Evolutionary conservation across 2,329 filamentous ascomycete species (phyloP), one percentile per base, ranked within the genome.

Genomic region (Dichotomopilus funicola): DNA sequence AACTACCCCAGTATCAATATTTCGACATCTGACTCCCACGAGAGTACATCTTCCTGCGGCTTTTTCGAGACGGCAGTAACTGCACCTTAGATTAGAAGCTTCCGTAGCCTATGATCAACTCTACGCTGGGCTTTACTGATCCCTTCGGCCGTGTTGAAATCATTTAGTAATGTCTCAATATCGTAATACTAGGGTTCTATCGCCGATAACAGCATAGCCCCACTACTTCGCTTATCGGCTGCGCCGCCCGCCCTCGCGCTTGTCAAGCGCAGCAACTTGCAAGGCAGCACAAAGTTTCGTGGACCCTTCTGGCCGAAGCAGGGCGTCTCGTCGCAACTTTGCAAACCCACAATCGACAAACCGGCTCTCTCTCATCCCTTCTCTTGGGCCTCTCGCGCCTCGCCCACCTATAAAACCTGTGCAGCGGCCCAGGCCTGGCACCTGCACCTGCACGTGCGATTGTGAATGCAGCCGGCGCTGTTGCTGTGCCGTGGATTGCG

Each of bases 381-480:
- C 19, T 27, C 19, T 27, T 27, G 2, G 19, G 19, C 19, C 19
- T 27, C 19, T 27, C 19, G 19, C 19, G 19, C 19, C 19, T 27
- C 19, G 19, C 19, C 19, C 19, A 19, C 47, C 44, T 42, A 45
- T 33, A 49, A 51, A 36, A n/a, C 44, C 19, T 42, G 48, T 46
- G 38, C 49, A 45, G 47, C 38, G 54, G 49, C 37, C 58, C 35
- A 27, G 19, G 19, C 19, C 19, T 27, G 19, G 48, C 37, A 49
- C 51, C 44, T 41, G 41, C 49, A 41, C 50, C 51, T 53, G 40
- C 13, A 13, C 40, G 13, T 27, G 45, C 48, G 44, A 47, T 53
- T 31, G 57, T 63, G 57, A 58, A 63, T 63, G 61, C 59, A 51
- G 53, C 53, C 59, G 56, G 58, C 55, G 50, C 53, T 60, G 5